phyloP scores from a whole-genome alignment of 1,284 basidiomycete species.

The Ustilago tritici region DNA sequence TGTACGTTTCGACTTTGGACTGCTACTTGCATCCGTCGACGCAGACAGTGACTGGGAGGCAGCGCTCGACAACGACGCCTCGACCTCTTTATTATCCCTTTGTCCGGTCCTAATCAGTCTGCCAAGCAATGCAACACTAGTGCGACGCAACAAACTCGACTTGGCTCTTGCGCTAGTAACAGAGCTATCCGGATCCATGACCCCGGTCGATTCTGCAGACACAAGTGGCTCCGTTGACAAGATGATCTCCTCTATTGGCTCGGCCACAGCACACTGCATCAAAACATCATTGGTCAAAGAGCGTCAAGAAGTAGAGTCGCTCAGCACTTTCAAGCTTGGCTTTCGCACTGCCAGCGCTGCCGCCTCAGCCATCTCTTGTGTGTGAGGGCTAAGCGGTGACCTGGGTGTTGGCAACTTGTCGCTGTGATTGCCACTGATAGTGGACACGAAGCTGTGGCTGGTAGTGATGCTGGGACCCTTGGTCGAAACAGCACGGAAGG shows the following conservation, averaged over 20 bases:
- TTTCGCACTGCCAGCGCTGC: slow-evolving; percentile 42
- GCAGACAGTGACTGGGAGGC: slow-evolving; percentile 19
- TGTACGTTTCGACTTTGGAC: slow-evolving; percentile 50
- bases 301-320: slow-evolving; percentile 26
- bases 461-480: slow-evolving; percentile 32
- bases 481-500: slow-evolving; percentile 26
- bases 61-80: slow-evolving; percentile 9
- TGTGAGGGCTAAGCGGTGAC: slow-evolving; percentile 46
- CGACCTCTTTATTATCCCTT: slow-evolving; percentile 36
- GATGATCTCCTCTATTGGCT: slow-evolving; percentile 37
- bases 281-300: slow-evolving; percentile 36
- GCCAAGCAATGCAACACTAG: slow-evolving; percentile 36
- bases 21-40: slow-evolving; percentile 34
- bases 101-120: slow-evolving; percentile 35
- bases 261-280: slow-evolving; percentile 19
- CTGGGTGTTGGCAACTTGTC: slow-evolving; percentile 43
- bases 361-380: slow-evolving; percentile 45
- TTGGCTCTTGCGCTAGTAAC: slow-evolving; percentile 13
- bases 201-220: slow-evolving; percentile 1
- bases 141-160: slow-evolving; percentile 31
- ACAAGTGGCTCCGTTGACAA: slow-evolving; percentile 11
- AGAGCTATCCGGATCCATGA: slow-evolving; percentile 4
- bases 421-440: slow-evolving; percentile 28
- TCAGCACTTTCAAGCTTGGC: slow-evolving; percentile 23
- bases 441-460: slow-evolving; percentile 40